Conservation (phyloP, 352 stramenopile genomes). For the Phytophthora cryptogea region DNA sequence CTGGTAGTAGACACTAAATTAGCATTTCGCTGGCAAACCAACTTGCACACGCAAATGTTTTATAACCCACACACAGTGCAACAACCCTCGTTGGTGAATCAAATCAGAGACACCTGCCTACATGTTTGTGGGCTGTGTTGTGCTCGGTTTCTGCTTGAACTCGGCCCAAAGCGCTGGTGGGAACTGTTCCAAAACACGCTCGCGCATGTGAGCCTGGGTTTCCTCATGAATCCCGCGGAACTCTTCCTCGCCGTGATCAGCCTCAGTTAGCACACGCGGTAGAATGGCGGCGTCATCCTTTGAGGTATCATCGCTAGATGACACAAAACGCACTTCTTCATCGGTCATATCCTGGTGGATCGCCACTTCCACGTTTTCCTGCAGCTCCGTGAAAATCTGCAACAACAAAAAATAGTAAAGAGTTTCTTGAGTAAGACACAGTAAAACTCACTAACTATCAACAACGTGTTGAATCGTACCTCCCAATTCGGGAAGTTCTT, state of each 20-base stretch:
- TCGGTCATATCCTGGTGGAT: slow-evolving; percentile 53
- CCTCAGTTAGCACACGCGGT: slow-evolving; percentile 51
- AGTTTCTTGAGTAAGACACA: not conserved
- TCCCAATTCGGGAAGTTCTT: slow-evolving; percentile 70
- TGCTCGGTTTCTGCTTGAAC: slow-evolving; percentile 44
- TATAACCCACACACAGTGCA: slow-evolving; percentile 18
- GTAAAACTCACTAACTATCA: not conserved
- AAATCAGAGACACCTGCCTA: slow-evolving; percentile 14
- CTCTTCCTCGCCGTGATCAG: slow-evolving; percentile 55
- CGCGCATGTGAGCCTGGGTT: slow-evolving; percentile 68
- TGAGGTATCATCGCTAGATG: slow-evolving; percentile 4
- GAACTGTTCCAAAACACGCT: slow-evolving; percentile 68
- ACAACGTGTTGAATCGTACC: slow-evolving; percentile 26
- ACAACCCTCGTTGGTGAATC: slow-evolving; percentile 4
- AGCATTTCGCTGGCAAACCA: slow-evolving; percentile 5
- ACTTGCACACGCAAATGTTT: slow-evolving; percentile 22
- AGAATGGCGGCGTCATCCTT: slow-evolving; percentile 5
- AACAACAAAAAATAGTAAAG: not conserved
- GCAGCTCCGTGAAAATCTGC: slow-evolving; percentile 69
- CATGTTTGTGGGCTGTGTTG: slow-evolving; percentile 5
- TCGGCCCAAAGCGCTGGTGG: slow-evolving; percentile 59
- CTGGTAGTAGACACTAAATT: slow-evolving; percentile 12
- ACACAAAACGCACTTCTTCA: slow-evolving; percentile 59
- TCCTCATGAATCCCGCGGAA: slow-evolving; percentile 56
- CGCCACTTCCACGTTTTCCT: slow-evolving; percentile 44